Conservation (phyloP, 2,329 filamentous ascomycete species). For the Amauroascus niger region DNA sequence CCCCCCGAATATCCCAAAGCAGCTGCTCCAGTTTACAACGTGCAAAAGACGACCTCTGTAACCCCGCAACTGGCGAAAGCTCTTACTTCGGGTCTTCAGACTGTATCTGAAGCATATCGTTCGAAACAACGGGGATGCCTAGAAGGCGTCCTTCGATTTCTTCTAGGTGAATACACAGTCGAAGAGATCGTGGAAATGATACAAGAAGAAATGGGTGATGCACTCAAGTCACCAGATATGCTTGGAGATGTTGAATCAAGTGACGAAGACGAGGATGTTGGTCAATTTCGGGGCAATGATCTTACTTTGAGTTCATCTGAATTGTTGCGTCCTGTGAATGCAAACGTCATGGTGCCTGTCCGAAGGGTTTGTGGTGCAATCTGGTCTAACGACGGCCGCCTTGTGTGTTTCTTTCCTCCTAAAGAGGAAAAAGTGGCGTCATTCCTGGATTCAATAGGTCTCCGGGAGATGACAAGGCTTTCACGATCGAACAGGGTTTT, state of each 20-base stretch:
- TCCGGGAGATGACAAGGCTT: constrained; percentile 41
- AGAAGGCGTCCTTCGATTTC: constrained; percentile 53
- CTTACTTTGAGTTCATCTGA: constrained; percentile 43
- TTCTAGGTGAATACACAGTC: constrained; percentile 49
- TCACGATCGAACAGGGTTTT: constrained; percentile 47
- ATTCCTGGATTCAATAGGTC: constrained; percentile 40
- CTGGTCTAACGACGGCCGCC: constrained; percentile 49
- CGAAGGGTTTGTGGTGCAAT: constrained; percentile 50
- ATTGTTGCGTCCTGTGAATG: constrained; percentile 45
- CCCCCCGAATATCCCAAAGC: constrained; percentile 47
- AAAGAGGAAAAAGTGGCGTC: constrained; percentile 44
- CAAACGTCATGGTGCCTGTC: constrained; percentile 55
- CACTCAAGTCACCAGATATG: constrained; percentile 36
- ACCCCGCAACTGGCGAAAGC: constrained; percentile 42
- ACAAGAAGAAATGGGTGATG: constrained; percentile 49
- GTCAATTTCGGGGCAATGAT: constrained; percentile 35
- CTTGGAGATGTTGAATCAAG: constrained; percentile 68
- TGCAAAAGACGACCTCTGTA: constrained; percentile 50
- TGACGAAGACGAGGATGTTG: constrained; percentile 59
- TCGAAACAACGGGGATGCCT: constrained; percentile 44
- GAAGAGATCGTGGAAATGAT: constrained; percentile 47
- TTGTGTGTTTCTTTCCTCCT: constrained; percentile 50
- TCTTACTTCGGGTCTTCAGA: constrained; percentile 43
- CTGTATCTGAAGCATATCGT: constrained; percentile 48
- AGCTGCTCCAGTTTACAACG: constrained; percentile 43